These are phyloP conservation scores for Salix dunnii DNA, from an alignment of 345 rosid genomes.

Conservation along the genomic window DNA sequence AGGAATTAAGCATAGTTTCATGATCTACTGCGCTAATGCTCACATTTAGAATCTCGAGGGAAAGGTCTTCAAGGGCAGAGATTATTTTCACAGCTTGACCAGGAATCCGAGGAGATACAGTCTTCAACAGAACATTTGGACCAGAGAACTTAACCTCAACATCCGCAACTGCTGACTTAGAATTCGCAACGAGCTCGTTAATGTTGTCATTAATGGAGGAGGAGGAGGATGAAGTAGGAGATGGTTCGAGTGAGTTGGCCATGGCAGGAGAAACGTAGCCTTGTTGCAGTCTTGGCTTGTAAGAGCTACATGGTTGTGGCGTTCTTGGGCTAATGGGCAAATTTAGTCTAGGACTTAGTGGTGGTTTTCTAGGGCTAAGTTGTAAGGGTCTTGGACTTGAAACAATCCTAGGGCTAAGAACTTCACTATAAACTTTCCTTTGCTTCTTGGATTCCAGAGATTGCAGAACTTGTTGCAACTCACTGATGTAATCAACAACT, in stretches of 20 bases:
- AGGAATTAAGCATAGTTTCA: conserved; percentile 74
- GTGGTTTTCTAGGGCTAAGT: conserved; percentile 67
- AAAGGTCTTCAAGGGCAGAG: conserved; percentile 68
- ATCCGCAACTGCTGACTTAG: conserved; percentile 77
- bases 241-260: conserved; percentile 41
- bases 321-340: conserved; percentile 82
- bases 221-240: conserved; percentile 59
- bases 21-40: conserved; percentile 54
- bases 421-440: conserved; percentile 83
- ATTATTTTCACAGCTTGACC: conserved; percentile 81
- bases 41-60: conserved; percentile 74
- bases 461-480: conserved; percentile 85
- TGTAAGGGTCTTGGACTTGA: conserved; percentile 67
- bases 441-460: conserved; percentile 90
- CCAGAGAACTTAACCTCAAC: conserved; percentile 95
- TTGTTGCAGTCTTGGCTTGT: conserved; percentile 43
- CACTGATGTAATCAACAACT: conserved; percentile 90
- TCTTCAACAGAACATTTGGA: conserved; percentile 67
- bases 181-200: conserved; percentile 78
- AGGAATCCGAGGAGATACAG: conserved; percentile 75
- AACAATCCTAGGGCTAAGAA: conserved; percentile 65
- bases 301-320: conserved; percentile 70
- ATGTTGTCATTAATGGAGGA: conserved; percentile 34
- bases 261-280: conserved; percentile 47
- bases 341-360: conserved; percentile 49